These are phyloP conservation scores for Verticillium longisporum DNA, from an alignment of 2,329 filamentous ascomycete genomes.

Conservation along the genomic window DNA sequence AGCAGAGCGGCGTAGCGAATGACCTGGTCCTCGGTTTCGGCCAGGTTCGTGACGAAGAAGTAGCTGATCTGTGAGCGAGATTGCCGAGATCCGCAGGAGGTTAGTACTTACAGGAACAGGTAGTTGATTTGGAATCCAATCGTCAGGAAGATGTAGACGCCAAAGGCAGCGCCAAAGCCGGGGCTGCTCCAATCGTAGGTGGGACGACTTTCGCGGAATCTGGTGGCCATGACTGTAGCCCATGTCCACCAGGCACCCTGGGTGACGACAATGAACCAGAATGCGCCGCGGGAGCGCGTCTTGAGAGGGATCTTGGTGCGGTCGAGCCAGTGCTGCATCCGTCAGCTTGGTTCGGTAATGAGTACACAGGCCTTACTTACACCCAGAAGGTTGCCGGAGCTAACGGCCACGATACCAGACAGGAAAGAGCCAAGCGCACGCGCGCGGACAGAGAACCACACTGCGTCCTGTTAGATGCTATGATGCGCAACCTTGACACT, in stretches of 20 bases:
- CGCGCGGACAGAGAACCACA: slow-evolving; percentile 66
- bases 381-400: slow-evolving; percentile 59
- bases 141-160: slow-evolving; percentile 60
- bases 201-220: slow-evolving; percentile 49
- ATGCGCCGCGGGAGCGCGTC: slow-evolving; percentile 45
- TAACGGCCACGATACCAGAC: slow-evolving; percentile 60
- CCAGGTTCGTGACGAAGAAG: slow-evolving; percentile 63
- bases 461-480: slow-evolving; percentile 12
- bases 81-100: background rate
- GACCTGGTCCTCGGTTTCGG: slow-evolving; percentile 53
- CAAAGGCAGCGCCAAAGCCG: slow-evolving; percentile 61
- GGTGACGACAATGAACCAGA: slow-evolving; percentile 44
- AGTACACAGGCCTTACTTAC: slow-evolving; percentile 21
- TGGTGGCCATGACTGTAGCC: slow-evolving; percentile 58
- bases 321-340: slow-evolving; percentile 47
- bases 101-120: slow-evolving; percentile 50
- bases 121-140: slow-evolving; percentile 68
- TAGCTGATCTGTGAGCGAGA: slow-evolving; percentile 37
- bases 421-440: slow-evolving; percentile 66
- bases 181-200: slow-evolving; percentile 58
- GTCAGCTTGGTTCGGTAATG: slow-evolving; percentile 1
- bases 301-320: slow-evolving; percentile 46
- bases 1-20: slow-evolving; percentile 62
- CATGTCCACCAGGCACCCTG: slow-evolving; percentile 70
- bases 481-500: too few relatives aligned